Base-by-base conservation (phyloP, 371 early-diverging fungal species). In the Apophysomyces ossiformis region DNA sequence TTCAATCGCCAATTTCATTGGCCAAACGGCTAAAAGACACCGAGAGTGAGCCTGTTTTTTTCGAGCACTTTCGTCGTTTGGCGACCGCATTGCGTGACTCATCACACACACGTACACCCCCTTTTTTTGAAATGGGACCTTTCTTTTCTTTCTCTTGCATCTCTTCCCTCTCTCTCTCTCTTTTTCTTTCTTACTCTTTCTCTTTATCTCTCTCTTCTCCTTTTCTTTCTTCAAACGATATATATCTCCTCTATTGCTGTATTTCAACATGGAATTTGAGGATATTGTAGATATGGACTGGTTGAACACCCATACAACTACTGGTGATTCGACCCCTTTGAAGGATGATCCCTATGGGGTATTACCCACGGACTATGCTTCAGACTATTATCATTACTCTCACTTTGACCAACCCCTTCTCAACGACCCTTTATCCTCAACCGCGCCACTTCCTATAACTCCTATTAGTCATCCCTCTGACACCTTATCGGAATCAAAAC, bases 241-340 rank as follows among this genome's bases (percentile, higher is more conserved):
- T 38, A 36, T 21, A 69, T 50, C 43, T 35, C 41, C 21, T 32
- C 26, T 43, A 15, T 56, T 26, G 2, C 32, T 26, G 32, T 41
- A 26, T 37, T 7, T 37, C 35, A 73, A 37, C 38, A 79, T 82
- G 83, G 67, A 78, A 26, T 78, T 82, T 75, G 83, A 82, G 70
- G 82, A 82, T 57, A 69, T 79, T 68, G 75, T 82, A 35, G 79
- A 82, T 37, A 79, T 79, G 79, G 83, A 82, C 35, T 79, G 79
- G 79, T 63, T 78, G 21, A 71, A 79, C 18, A 67, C 71, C 61
- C 65, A 71, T 41, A 67, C 72, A 32, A 66, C 67, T 50, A 69
- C 46, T 13, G 46, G 46, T n/a, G 46, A 45, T 18, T 45, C 69
- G 4, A 46, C 57, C 7, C 46, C 43, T 58, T 47, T 65, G 47